A percentile compares a stretch with the other conserved stretches of the same genome.
These are phyloP conservation scores for Penicillium sclerotigenum DNA, from an alignment of 2,329 filamentous ascomycete species.

Conservation along the genomic window DNA sequence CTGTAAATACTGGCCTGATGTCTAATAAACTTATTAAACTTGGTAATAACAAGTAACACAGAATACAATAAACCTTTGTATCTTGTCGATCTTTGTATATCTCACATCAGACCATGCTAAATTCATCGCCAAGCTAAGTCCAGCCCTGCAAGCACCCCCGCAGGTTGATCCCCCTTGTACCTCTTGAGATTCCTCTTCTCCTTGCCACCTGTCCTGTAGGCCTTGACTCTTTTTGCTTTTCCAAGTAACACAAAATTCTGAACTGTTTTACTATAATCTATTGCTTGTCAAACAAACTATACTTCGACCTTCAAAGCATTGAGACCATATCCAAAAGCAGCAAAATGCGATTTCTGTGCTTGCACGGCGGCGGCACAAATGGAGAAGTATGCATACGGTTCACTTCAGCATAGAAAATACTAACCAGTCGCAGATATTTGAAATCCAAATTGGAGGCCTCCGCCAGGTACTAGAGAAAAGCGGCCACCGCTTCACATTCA, in stretches of 20 bases:
- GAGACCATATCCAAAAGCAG: no score
- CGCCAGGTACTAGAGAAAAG: slow-evolving; percentile 25
- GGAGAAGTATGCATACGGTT: slow-evolving; percentile 28
- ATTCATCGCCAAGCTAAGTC: background rate
- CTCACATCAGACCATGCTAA: background rate
- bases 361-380: slow-evolving; percentile 34
- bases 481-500: slow-evolving; percentile 30
- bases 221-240: background rate
- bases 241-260: background rate
- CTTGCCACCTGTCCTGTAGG: background rate
- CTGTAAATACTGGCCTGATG: no score
- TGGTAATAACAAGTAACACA: background rate
- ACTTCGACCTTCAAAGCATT: background rate
- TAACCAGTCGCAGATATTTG: slow-evolving; percentile 28
- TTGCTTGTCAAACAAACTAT: background rate
- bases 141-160: background rate
- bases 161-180: background rate
- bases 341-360: slow-evolving; percentile 34
- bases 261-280: background rate
- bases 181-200: background rate
- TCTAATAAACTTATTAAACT: no score
- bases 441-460: slow-evolving; percentile 35
- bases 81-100: background rate
- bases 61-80: background rate
- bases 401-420: background rate